Conservation (phyloP, 2,329 filamentous ascomycete species). For the Alternaria incomplexa region DNA sequence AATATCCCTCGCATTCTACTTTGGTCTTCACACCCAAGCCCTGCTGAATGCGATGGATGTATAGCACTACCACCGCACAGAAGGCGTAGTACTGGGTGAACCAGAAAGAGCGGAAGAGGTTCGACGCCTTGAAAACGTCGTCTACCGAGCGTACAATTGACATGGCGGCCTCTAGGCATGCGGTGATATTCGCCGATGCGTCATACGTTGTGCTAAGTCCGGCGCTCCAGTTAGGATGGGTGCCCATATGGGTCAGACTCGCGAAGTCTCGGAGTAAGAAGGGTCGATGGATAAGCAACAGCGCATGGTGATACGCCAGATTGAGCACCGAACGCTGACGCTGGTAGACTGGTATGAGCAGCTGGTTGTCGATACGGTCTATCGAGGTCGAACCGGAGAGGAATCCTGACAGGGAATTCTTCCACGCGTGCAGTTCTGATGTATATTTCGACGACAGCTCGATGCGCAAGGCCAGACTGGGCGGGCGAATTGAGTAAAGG, state of each 20-base stretch:
- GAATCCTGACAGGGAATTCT: conserved; percentile 53
- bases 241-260: conserved; percentile 38
- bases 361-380: conserved; percentile 48
- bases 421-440: conserved; percentile 54
- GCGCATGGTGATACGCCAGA: conserved; percentile 61
- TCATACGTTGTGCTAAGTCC: conserved; percentile 16
- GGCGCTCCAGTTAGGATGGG: conserved; percentile 22
- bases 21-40: conserved; percentile 53
- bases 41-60: conserved; percentile 61
- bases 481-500: conserved; percentile 51
- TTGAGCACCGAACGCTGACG: conserved; percentile 62
- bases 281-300: conserved; percentile 62
- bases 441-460: conserved; percentile 52
- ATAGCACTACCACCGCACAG: conserved; percentile 61
- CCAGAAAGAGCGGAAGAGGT: conserved; percentile 58
- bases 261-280: conserved; percentile 58
- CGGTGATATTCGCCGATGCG: conserved; percentile 45
- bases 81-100: conserved; percentile 63
- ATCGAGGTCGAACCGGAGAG: conserved; percentile 49
- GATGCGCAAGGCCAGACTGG: conserved; percentile 38
- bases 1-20: conserved; percentile 56
- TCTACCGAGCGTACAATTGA: conserved; percentile 55
- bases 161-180: conserved; percentile 58
- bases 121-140: conserved; percentile 48
- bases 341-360: conserved; percentile 58